Base-by-base conservation (phyloP, 139 green algal species). In the Coelastrella sp. region DNA sequence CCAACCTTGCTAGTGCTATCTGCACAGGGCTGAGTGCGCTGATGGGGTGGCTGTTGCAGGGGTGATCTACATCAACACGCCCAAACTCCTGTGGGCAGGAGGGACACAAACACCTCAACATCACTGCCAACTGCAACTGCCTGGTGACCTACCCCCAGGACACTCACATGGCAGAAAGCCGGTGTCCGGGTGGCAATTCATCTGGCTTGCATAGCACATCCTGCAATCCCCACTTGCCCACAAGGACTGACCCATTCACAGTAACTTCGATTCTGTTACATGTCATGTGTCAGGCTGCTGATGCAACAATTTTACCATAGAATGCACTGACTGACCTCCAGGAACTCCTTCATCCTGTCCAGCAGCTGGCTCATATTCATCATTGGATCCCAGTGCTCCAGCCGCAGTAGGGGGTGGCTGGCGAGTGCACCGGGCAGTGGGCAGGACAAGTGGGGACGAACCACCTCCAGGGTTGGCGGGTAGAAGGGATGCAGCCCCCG, bases 401-500 rank as follows among this genome's bases (percentile, higher is more conserved):
- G 90, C 84, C 76, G 59, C 82, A 96, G 91, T 88, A 98, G 91
- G 6, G 96, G 96, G 90, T 97, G 96, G 8, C 89, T 94, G 56
- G 92, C 90, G 22, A 97, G 89, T 1, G 95, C 96, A n/a, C 90
- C 89, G 15, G 82, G 87, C 70, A 92, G 61, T 14, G 93, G 92
- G 17, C 88, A 87, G 57, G 80, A 24, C 60, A 95, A 94, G 84
- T 95, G 91, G 0, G 95, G 94, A 19, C 90, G 74, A 63, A 95
- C 49, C 63, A 96, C 89, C 83, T 94, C 85, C 56, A 96, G 65
- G 27, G 65, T 56, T n/a, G 96, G 95, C 6, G 96, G 96, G 91
- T 96, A 98, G 90, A 98, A 98, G 72, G 96, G 96, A 89, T 98
- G 95, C 93, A 98, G 93, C 25, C 95, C 96, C 35, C 96, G 94